Evolutionary conservation across 2,329 filamentous ascomycete species (phyloP), one percentile per base, ranked within the genome.

Genomic region (Epichloe coenophiala): DNA sequence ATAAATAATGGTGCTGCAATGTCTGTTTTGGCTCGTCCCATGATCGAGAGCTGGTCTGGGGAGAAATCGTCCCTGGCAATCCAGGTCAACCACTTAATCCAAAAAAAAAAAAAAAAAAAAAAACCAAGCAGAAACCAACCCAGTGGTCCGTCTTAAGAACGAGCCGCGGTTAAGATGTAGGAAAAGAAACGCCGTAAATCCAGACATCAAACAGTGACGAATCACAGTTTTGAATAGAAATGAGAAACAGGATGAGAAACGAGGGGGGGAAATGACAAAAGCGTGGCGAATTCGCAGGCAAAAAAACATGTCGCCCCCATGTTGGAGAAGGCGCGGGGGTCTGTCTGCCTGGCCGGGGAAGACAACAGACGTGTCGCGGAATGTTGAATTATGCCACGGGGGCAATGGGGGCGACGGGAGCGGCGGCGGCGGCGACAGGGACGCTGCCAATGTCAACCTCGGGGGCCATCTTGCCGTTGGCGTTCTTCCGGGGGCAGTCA

Each of bases 401-500:
- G 52, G 67, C 65, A 51, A 70, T 68, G 46, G 68, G 64, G 47
- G 74, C 74, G 57, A 77, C 70, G 41, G 73, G 67, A 31, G 72
- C 65, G 21, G 41, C 61, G 54, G 72, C 61, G 54, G 65, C 61
- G 54, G 68, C 66, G 49, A 40, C 47, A 21, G 51, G 38, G 51
- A 68, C 68, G 58, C 63, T 67, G 57, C 61, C 61, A 53, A 74
- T 55, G 50, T 74, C 71, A 47, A 71, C 68, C 53, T 75, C 71
- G 47, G 61, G 61, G 52, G 61, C 64, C 50, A 76, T 69, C 57
- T 80, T 77, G 59, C 71, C 73, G 59, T 69, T 71, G 56, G 69
- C 66, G 59, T 64, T 69, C 80, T 84, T 83, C 80, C 89, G 69
- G 53, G 89, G 86, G 76, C 93, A 96, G 61, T 97, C 91, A 56